These are phyloP conservation scores for Mucor velutinosus DNA, from an alignment of 371 early-diverging fungal species.

Conservation along the genomic window DNA sequence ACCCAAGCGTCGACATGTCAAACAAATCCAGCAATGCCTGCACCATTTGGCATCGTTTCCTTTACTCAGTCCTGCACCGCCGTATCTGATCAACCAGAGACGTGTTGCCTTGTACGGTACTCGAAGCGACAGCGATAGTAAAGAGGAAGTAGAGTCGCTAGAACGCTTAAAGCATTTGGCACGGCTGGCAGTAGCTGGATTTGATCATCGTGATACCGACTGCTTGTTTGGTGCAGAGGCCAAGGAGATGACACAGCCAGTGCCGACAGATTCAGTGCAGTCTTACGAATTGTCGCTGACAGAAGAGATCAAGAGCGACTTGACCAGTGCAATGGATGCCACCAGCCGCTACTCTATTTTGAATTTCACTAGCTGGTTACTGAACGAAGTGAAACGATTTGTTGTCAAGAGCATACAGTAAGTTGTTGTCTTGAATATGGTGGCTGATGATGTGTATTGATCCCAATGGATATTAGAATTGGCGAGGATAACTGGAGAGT, in stretches of 20 bases:
- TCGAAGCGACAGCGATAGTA: conserved; percentile 22
- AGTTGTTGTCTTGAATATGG: conserved; percentile 1
- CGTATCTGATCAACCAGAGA: conserved; percentile 60
- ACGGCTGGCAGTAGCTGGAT: conserved; percentile 28
- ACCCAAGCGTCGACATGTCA: conserved; percentile 36
- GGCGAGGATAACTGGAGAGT: conserved; percentile 85
- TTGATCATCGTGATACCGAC: conserved; percentile 20
- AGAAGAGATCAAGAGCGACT: conserved; percentile 34
- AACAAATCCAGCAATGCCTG: conserved; percentile 52
- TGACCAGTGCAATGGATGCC: conserved; percentile 34
- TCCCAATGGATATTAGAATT: conserved; percentile 39
- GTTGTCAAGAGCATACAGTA: conserved; percentile 73
- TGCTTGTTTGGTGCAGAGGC: conserved; percentile 42
- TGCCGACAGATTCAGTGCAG: conserved; percentile 41
- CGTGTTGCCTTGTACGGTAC: conserved; percentile 50
- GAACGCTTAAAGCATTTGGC: conserved; percentile 33
- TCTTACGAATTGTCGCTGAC: conserved; percentile 38
- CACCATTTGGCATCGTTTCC: conserved; percentile 62
- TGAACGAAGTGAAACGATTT: conserved; percentile 63
- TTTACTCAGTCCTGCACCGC: conserved; percentile 36
- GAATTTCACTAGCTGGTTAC: conserved; percentile 60
- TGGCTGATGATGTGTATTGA: background rate
- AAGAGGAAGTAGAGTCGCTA: conserved; percentile 27
- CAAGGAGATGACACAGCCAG: conserved; percentile 53
- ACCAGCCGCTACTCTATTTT: conserved; percentile 55